Evolutionary conservation across 495 filamentous ascomycete species (phyloP), one percentile per base, ranked within the genome.

Genomic region (Cercophora newfieldiana): DNA sequence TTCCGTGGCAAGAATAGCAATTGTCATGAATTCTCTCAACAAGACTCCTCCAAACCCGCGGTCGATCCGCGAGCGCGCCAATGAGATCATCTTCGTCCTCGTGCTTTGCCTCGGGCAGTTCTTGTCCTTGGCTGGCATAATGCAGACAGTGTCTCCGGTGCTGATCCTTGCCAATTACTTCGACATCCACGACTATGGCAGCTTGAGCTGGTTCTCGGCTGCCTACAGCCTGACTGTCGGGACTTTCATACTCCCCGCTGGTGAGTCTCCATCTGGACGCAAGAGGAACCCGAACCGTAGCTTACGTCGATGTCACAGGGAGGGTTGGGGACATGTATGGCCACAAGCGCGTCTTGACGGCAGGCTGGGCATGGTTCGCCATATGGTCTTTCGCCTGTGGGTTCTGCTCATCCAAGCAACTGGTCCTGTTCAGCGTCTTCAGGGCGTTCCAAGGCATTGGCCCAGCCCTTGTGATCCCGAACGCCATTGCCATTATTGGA

Each of bases 301-400:
- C 29, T 18, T 26, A 48, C 31, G 16, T 24, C 31, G 5, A 5
- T 8, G 16, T 29, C 65, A 65, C 68, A 61, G 87, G 88, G 6
- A 80, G 89, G 14, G 74, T 90, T 3, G 89, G 90, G 0, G 89
- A 91, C 59, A 76, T 86, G 3, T 86, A 84, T 64, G 89, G 89
- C 14, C 84, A 90, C 71, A 86, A 87, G 57, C 74, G 77, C 1
- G 72, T 91, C 69, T 88, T 91, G 57, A 73, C 87, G 14, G 64
- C 81, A 21, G 89, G 88, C 0, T 89, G 83, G 65, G 54, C 79
- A n/a, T 91, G 88, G 88, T 85, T 87, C 53, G 74, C 79, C 1
- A 50, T 87, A 19, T 91, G 87, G 87, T 85, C 85, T 2, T 68
- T 85, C 1, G 65, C 89, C 18, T 84, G 82, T 0, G 89, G 88